Evolutionary conservation across 306 rosid genomes (phyloP), one percentile per base, ranked within the genome.

Genomic region (Clitoria ternatea): DNA sequence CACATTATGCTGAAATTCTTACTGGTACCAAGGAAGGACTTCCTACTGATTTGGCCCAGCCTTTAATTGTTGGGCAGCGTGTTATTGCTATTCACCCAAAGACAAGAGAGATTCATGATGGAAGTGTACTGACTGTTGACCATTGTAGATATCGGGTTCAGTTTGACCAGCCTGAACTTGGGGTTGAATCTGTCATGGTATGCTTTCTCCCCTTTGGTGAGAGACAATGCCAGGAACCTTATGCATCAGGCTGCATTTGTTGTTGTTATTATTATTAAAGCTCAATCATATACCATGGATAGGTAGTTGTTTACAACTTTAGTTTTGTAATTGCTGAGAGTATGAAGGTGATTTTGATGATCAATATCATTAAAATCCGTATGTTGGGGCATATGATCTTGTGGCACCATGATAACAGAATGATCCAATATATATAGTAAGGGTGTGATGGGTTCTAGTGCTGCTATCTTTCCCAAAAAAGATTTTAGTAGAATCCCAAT

Each of bases 1-100:
- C 48, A 39, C 91, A 89, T 84, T 89, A 94, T 82, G 92, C 95
- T 77, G 99, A 94, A 84, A 86, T 91, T 44, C 78, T 82, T 74
- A 83, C 90, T 36, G 97, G 96, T 73, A 67, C 88, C 80, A 86
- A 88, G 80, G 92, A 87, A 61, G 96, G 96, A 57, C 96, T 89
- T 78, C 97, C 99, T 39, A 81, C 89, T 63, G 97, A 94, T 85
- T 80, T 94, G 84, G 91, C 96, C 27, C 87, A 65, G 64, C 99
- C 99, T 53, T 82, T 94, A 75, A 75, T 80, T 49, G 96, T 91
- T 70, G 97, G 96, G 68, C 96, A 94, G 72, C 89, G 79, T 48
- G 89, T 94, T 74, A 69, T 87, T 81, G 91, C 97, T 43, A 71
- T 94, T 72, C 91, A 94, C 73, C 97, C 96, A 8, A 84, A 54